Conservation (phyloP, 2,329 filamentous ascomycete genomes). For the Aureobasidium sp. region DNA sequence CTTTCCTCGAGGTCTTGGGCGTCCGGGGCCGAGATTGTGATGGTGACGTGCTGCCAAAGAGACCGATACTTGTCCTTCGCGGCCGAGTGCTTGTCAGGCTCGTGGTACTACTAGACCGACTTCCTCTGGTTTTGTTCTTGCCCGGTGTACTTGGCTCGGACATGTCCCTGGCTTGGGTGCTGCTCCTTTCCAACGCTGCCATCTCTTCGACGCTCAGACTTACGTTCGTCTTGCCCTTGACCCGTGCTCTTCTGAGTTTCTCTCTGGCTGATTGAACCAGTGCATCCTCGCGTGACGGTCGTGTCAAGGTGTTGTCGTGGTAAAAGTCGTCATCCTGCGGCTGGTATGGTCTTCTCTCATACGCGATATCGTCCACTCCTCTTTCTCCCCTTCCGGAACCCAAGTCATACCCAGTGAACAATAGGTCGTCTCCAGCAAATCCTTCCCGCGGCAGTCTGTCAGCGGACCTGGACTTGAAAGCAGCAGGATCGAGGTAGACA, state of each 20-base stretch:
- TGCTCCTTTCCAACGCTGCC: conserved; percentile 62
- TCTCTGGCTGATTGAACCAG: conserved; percentile 70
- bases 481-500: conserved; percentile 33
- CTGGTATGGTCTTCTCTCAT: conserved; percentile 40
- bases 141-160: conserved; percentile 18
- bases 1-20: conserved; percentile 19
- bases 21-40: conserved; percentile 24
- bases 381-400: conserved; percentile 32
- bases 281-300: conserved; percentile 59
- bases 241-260: conserved; percentile 69
- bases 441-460: conserved; percentile 19
- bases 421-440: conserved; percentile 37
- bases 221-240: conserved; percentile 68
- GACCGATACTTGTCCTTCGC: conserved; percentile 25
- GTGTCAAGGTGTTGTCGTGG: not conserved
- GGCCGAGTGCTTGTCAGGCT: conserved; percentile 29
- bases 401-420: conserved; percentile 41
- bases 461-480: conserved; percentile 21
- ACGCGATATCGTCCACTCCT: conserved; percentile 28
- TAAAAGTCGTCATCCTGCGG: conserved; percentile 31
- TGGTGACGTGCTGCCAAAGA: conserved; percentile 21
- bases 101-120: conserved; percentile 28
- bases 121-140: conserved; percentile 23
- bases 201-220: conserved; percentile 72
- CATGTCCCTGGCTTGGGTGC: conserved; percentile 6